Evolutionary conservation across 2,329 filamentous ascomycete species (phyloP), one percentile per base, ranked within the genome.

Genomic region (Paecilomyces niveus): DNA sequence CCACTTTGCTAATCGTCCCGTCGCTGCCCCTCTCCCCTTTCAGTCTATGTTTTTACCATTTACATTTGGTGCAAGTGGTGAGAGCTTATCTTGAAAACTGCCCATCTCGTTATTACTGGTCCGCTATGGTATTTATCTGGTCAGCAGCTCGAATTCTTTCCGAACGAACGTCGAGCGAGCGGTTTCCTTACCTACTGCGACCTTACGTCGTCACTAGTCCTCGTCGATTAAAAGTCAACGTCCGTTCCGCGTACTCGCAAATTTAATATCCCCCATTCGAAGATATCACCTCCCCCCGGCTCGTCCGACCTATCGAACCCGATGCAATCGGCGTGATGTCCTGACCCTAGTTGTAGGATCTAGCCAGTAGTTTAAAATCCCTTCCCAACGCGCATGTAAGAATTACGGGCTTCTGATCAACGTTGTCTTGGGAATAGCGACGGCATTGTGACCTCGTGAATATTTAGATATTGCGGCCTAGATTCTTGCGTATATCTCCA

Each of bases 161-260:
- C 67, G 67, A 65, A 65, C 67, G 61, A 61, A 65, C 63, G 62
- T 65, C 66, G 65, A 64, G 61, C 63, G 60, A 64, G 59, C 61
- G 59, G 8, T 62, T 65, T 62, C 54, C 52, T 58, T 58, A 58
- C 59, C 56, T 56, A 52, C 57, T 63, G 62, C 63, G 63, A 61
- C 55, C 62, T 26, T 60, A 58, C 61, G 51, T 65, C 67, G 63
- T 68, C 67, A 13, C 58, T 62, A 64, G 51, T 58, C 57, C 57
- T 64, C 57, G 56, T 61, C 64, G 64, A 67, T 64, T 32, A 63
- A 58, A 59, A 63, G 57, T 45, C 66, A 59, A 59, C 62, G 65
- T 60, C 64, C 64, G 58, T 60, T 57, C 64, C 61, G 62, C 62
- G 63, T 58, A 61, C 54, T 62, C 66, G 62, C 63, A 66, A 55